Base-by-base conservation (phyloP, 257 asterid species). In the Rauvolfia tetraphylla region DNA sequence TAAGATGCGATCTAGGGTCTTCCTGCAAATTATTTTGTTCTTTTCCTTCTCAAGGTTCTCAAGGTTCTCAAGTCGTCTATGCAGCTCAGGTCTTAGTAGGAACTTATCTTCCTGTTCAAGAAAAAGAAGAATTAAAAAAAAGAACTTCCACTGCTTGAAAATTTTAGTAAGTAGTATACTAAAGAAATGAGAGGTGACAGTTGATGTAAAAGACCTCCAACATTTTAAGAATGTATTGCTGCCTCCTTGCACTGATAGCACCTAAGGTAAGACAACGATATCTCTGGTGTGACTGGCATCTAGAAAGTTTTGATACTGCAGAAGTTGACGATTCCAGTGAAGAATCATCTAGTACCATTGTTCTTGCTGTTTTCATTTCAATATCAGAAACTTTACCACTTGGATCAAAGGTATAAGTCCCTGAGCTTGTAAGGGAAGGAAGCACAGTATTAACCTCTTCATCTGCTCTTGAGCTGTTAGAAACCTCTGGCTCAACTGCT, bases 81-180 rank as follows among this genome's bases (percentile, higher is more conserved):
- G 93, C 81, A 93, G 91, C 80, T 93, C 97, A 63, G 94, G 85
- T 76, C 76, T 92, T 78, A 90, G 73, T 46, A 93, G 90, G 88
- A 92, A 84, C 89, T 89, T 88, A 90, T 93, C 96, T 80, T 87
- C 96, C 98, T 93, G 87, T 67, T 63, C 89, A 88, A 68, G 68
- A 79, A 42, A n/a, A 13, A 14, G 20, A 48, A 49, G 48, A 46
- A 46, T 46, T 1, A 46, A 51, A 17, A 51, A 51, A 51, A 49
- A 5, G 56, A 15, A 49, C 0, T 49, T 49, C 22, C 51, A 46
- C 53, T 7, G 53, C 0, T 51, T 14, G 57, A 51, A 14, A 51
- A 17, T 51, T 51, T 84, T 42, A 80, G 69, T 54, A 4, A 73
- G 79, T 69, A 79, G 76, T 61, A 13, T 73, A 31, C 76, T 10